Evolutionary conservation across 345 rosid genomes (phyloP), one percentile per base, ranked within the genome.

Genomic region (Rhodamnia rubescens): DNA sequence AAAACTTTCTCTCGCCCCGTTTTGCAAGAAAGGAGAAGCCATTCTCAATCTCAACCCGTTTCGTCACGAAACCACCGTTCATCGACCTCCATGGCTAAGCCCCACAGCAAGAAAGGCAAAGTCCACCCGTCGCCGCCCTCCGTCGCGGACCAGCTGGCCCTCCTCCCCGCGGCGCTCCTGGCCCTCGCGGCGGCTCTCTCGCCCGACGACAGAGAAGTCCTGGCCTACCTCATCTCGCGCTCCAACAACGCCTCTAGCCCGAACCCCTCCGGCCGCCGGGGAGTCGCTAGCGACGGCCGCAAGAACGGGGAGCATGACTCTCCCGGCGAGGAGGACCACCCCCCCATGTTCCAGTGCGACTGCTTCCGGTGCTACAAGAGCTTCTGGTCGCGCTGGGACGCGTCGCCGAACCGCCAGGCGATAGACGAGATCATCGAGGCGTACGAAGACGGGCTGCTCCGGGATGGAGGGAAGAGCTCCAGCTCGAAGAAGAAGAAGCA

Each of bases 341-440:
- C 44, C 18, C 88, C 88, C 55, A 5, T 50, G 56, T 92, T 92
- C 85, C 85, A 84, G 16, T 92, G 92, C 86, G 64, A 53, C 82
- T 92, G 92, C 86, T 92, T 92, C 69, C 44, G 87, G 74, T 92
- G 93, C 81, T 92, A 92, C 87, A 85, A 53, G 69, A 89, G 88
- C 59, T 92, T 82, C 80, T 92, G 92, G 93, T 90, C 85, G 8
- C 81, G 90, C 36, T 90, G 91, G 93, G 91, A 92, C 85, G 49
- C 49, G 69, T 90, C 92, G 15, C 90, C 91, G 3, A 89, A 88
- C 86, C 91, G 89, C 69, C 85, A 92, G 52, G 61, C 86, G 42
- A 90, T 92, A 52, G 88, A 92, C 40, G 91, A 92, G 81, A 88
- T 88, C 58, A 87, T 92, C 56, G 93, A 92, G 69, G 91, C 87